Evolutionary conservation across 129 eudicot species (phyloP).

Genomic region (Pulicaria dysenterica): DNA sequence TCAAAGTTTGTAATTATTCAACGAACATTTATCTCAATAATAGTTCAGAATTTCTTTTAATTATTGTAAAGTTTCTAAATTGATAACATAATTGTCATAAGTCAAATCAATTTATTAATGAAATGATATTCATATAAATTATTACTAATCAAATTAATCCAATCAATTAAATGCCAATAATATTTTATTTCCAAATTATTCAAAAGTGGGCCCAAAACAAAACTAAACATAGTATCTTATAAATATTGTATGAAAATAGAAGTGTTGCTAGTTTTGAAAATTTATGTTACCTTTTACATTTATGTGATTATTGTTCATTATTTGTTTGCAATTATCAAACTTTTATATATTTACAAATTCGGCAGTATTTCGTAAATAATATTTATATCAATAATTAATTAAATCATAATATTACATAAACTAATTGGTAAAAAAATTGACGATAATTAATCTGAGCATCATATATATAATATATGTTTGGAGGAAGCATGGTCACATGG

Average conservation of each 20-base stretch:
- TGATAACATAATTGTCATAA: slow-evolving; percentile 14
- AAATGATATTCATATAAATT: slow-evolving; percentile 19
- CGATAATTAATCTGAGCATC: slow-evolving; percentile 19
- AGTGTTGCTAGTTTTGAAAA: neutral
- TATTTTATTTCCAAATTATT: slow-evolving; percentile 7
- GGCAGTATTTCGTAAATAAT: no score
- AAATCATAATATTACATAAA: neutral
- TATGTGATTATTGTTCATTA: no score
- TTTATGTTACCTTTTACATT: no score
- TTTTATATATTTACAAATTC: no score
- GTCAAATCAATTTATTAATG: slow-evolving; percentile 22
- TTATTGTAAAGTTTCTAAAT: slow-evolving; percentile 6
- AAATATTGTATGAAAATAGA: neutral
- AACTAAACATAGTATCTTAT: neutral
- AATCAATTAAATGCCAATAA: slow-evolving; percentile 19
- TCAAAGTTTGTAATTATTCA: neutral
- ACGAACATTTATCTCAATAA: neutral
- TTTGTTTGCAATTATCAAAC: no score
- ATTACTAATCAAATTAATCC: slow-evolving; percentile 20
- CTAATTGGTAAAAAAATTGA: no score
- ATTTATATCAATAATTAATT: neutral
- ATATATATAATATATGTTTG: slow-evolving; percentile 16
- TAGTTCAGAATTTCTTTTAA: neutral
- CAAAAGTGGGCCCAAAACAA: slow-evolving; percentile 19
- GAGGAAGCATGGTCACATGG: slow-evolving; percentile 79